phyloP scores from a whole-genome alignment of 768 basidiomycete species.

The Boletus reticuloceps region DNA sequence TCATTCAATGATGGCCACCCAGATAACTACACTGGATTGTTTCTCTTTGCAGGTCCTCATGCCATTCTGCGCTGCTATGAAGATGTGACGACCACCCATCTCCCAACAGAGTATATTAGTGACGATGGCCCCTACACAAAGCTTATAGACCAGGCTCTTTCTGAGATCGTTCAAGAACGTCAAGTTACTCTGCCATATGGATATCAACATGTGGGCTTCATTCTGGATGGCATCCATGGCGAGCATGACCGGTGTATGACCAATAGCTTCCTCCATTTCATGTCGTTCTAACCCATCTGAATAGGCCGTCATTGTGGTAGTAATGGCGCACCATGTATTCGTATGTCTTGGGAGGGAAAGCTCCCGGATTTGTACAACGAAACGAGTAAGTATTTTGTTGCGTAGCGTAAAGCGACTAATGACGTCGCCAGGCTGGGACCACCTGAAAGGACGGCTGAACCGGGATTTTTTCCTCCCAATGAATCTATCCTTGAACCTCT shows the following conservation, averaged over 20 bases:
- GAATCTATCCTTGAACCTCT: not conserved
- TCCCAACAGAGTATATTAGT: not conserved
- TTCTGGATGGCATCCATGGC: constrained; percentile 5
- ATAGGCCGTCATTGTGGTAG: not conserved
- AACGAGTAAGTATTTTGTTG: not conserved
- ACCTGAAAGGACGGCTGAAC: not conserved
- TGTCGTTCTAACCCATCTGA: not conserved
- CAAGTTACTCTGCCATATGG: not conserved
- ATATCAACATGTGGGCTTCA: not conserved
- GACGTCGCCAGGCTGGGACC: constrained; percentile 1
- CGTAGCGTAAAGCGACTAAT: not conserved
- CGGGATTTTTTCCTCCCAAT: not conserved
- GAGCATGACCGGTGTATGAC: not conserved
- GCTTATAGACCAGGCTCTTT: not conserved
- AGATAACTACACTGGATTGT: constrained; percentile 2
- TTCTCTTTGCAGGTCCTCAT: constrained; percentile 12
- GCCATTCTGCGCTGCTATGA: constrained; percentile 4
- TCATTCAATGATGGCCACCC: not conserved
- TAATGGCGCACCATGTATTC: not conserved
- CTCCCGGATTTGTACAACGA: not conserved
- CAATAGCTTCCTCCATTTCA: not conserved
- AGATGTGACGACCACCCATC: not conserved
- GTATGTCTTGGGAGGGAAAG: not conserved
- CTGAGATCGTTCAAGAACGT: not conserved
- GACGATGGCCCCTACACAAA: not conserved